phyloP scores from a whole-genome alignment of 176 grass and related monocot genomes.

The Eleusine indica region DNA sequence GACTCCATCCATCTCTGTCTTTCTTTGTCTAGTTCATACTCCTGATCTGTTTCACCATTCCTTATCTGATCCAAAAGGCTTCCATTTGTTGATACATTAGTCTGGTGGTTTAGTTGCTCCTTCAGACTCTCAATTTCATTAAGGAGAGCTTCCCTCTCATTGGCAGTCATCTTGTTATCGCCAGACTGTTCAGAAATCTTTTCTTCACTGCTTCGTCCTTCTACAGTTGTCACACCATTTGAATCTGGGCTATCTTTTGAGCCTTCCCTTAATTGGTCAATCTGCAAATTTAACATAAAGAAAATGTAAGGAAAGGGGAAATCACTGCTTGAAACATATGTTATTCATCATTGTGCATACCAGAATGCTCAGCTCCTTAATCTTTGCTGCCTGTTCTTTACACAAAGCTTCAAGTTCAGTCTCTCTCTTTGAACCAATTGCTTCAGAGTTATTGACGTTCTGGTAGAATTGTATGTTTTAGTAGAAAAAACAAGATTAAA shows the following conservation, averaged over 20 bases:
- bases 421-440: constrained; percentile 62
- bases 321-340: constrained; percentile 23
- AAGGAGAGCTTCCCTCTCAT: constrained; percentile 53
- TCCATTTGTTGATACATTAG: constrained; percentile 33
- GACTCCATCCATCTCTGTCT: constrained; percentile 89
- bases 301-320: constrained; percentile 36
- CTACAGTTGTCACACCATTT: constrained; percentile 26
- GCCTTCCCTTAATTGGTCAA: constrained; percentile 58
- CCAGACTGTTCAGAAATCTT: constrained; percentile 32
- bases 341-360: constrained; percentile 46
- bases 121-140: constrained; percentile 57
- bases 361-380: constrained; percentile 62
- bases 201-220: constrained; percentile 30
- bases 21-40: constrained; percentile 79
- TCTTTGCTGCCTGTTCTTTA: constrained; percentile 78
- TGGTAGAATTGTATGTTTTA: constrained; percentile 41
- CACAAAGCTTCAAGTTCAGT: constrained; percentile 83
- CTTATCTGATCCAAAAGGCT: constrained; percentile 86
- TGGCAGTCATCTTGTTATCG: constrained; percentile 20
- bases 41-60: constrained; percentile 52
- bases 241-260: constrained; percentile 45
- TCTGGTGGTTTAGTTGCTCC: constrained; percentile 50
- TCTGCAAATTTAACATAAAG: constrained; percentile 46
- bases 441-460: constrained; percentile 29
- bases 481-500: background rate